Evolutionary conservation across 2,329 filamentous ascomycete species (phyloP).

Genomic region (Emmonsia crescens): DNA sequence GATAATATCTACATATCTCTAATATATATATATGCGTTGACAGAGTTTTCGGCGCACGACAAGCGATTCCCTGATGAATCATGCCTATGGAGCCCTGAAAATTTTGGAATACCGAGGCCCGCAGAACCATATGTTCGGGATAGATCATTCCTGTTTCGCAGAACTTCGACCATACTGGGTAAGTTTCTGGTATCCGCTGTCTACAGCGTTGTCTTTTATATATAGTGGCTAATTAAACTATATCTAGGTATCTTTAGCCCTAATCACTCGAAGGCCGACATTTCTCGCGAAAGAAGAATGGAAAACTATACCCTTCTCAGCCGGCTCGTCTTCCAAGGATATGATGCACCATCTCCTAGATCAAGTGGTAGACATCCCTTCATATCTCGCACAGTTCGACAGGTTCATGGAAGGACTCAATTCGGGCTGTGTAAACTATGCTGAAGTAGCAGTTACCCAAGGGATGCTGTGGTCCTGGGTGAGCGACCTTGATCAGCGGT

Average conservation of each 20-base stretch:
- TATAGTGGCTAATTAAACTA: constrained; percentile 2
- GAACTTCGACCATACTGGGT: constrained; percentile 33
- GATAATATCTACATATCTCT: neutral
- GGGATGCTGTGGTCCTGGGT: constrained; percentile 26
- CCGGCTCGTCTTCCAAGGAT: constrained; percentile 26
- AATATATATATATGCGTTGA: neutral
- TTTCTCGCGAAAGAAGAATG: constrained; percentile 29
- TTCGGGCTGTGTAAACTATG: constrained; percentile 17
- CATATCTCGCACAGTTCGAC: constrained; percentile 23
- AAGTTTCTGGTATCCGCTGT: constrained; percentile 6
- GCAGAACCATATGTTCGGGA: constrained; percentile 30
- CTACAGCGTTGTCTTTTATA: neutral
- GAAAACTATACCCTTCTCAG: constrained; percentile 31
- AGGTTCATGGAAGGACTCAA: constrained; percentile 18
- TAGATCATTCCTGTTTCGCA: constrained; percentile 29
- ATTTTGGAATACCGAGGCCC: constrained; percentile 30
- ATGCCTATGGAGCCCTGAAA: constrained; percentile 26
- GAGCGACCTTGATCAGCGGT: constrained; percentile 21
- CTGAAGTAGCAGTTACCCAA: constrained; percentile 25
- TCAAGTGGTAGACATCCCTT: constrained; percentile 26
- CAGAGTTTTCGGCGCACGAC: constrained; percentile 30
- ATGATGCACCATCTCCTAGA: constrained; percentile 29
- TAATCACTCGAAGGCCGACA: constrained; percentile 23
- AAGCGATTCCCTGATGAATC: constrained; percentile 22
- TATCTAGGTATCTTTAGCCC: constrained; percentile 21